phyloP scores from a whole-genome alignment of 306 rosid genomes.

The Glycine tomentella region DNA sequence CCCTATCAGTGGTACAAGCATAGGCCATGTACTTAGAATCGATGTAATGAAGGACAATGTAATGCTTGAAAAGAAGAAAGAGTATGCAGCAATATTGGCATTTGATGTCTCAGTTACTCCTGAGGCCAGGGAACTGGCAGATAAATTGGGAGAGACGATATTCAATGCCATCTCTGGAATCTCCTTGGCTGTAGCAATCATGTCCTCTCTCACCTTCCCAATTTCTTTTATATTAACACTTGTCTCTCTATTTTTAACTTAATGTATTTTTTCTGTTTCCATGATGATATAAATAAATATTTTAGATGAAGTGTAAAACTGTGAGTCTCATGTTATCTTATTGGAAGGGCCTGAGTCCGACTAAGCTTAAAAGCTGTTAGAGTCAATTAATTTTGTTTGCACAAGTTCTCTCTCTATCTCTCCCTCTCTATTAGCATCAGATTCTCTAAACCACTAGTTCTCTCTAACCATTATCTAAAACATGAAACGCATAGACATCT shows the following conservation, averaged over 20 bases:
- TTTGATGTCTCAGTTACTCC: conserved; percentile 97
- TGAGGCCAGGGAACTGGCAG: conserved; percentile 91
- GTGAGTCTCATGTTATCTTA: too few relatives aligned
- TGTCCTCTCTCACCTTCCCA: too few relatives aligned
- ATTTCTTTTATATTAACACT: too few relatives aligned
- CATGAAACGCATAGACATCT: conserved; percentile 76
- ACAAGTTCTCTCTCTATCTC: conserved; percentile 33
- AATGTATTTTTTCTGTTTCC: too few relatives aligned
- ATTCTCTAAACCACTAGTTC: conserved; percentile 54
- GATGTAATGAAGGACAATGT: conserved; percentile 98
- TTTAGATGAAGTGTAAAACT: too few relatives aligned
- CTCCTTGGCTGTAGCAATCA: too few relatives aligned
- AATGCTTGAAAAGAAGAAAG: conserved; percentile 93
- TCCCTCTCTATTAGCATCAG: conserved; percentile 42
- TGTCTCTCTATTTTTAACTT: too few relatives aligned
- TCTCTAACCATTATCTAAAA: conserved; percentile 45
- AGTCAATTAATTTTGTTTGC: neutral
- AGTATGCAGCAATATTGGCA: conserved; percentile 86
- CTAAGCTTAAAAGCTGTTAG: too few relatives aligned
- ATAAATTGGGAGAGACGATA: conserved; percentile 81
- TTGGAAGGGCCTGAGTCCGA: too few relatives aligned
- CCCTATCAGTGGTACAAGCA: conserved; percentile 92
- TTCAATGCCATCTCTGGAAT: conserved; percentile 33
- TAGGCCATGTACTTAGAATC: conserved; percentile 95
- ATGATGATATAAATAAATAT: too few relatives aligned